phyloP scores from a whole-genome alignment of 1,284 basidiomycete species.

The Ceratobasidium sp. region DNA sequence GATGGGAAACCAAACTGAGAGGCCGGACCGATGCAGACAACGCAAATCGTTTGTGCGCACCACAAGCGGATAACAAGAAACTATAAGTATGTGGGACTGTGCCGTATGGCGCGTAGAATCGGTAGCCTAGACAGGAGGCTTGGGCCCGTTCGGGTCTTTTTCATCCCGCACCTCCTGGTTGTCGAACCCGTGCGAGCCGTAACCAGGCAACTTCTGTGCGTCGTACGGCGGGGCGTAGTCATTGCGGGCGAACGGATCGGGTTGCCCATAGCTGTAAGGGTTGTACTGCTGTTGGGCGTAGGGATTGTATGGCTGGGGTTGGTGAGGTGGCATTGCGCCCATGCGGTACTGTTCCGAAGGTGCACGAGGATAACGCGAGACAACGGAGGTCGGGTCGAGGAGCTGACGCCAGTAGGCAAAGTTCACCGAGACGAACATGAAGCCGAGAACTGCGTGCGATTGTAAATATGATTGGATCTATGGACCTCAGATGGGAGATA shows the following conservation, averaged over 20 bases:
- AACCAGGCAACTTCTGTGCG: constrained; percentile 40
- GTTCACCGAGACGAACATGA: constrained; percentile 40
- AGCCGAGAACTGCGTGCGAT: constrained; percentile 29
- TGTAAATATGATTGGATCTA: not conserved
- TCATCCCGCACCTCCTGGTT: constrained; percentile 38
- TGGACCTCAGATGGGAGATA: not conserved
- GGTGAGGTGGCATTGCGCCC: constrained; percentile 37
- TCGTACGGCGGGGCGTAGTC: constrained; percentile 41
- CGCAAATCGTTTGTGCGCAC: constrained; percentile 1
- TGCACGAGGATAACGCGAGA: constrained; percentile 41
- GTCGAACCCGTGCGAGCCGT: constrained; percentile 41
- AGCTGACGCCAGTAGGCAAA: constrained; percentile 43
- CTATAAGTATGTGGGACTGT: no score
- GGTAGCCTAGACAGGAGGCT: not conserved
- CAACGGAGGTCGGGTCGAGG: constrained; percentile 38
- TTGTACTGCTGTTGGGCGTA: constrained; percentile 43
- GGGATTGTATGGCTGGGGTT: constrained; percentile 38
- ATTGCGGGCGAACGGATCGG: constrained; percentile 35
- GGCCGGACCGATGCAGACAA: not conserved
- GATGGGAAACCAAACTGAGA: not conserved
- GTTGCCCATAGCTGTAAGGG: constrained; percentile 40
- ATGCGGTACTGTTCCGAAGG: constrained; percentile 37
- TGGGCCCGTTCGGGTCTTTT: constrained; percentile 37
- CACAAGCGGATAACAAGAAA: not conserved
- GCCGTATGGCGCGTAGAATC: not conserved